Percentiles rank a stretch among this genome's conserved stretches.
phyloP scores from a whole-genome alignment of 1,284 basidiomycete genomes.

The Agroathelia rolfsii region DNA sequence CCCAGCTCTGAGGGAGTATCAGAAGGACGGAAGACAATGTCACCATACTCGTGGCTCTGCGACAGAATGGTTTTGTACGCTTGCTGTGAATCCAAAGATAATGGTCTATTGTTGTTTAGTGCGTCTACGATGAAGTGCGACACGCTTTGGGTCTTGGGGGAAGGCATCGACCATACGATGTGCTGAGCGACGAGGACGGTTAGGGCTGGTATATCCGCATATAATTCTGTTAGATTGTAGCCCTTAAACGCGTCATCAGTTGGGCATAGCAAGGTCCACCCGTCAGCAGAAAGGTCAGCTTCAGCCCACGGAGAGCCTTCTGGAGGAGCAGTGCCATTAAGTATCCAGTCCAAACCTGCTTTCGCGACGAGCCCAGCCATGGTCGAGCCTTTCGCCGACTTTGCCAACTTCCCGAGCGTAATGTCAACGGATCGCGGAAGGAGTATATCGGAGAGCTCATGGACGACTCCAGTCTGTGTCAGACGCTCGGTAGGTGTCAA shows the following conservation, averaged over 20 bases:
- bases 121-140: slow-evolving; percentile 24
- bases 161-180: slow-evolving; percentile 78
- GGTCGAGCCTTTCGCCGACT: slow-evolving; percentile 78
- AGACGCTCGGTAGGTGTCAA: slow-evolving; percentile 55
- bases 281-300: slow-evolving; percentile 32
- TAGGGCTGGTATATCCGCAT: slow-evolving; percentile 51
- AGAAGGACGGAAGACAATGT: slow-evolving; percentile 65
- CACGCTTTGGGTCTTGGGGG: slow-evolving; percentile 25
- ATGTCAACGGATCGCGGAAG: slow-evolving; percentile 84
- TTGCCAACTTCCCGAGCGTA: slow-evolving; percentile 81
- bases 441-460: slow-evolving; percentile 82
- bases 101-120: slow-evolving; percentile 57
- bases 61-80: slow-evolving; percentile 70
- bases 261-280: slow-evolving; percentile 86
- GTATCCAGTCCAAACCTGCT: slow-evolving; percentile 82
- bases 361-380: slow-evolving; percentile 81
- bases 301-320: slow-evolving; percentile 52
- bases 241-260: slow-evolving; percentile 87
- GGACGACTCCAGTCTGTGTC: slow-evolving; percentile 86
- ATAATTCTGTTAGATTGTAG: slow-evolving; percentile 78
- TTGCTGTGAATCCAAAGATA: slow-evolving; percentile 60
- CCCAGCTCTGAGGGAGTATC: slow-evolving; percentile 26
- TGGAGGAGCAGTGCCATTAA: slow-evolving; percentile 76
- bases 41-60: slow-evolving; percentile 56
- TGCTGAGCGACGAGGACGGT: slow-evolving; percentile 78